A percentile compares a stretch with the other conserved stretches of the same genome.
Conservation (phyloP, 768 basidiomycete genomes). For the Phlegmacium glaucopus region DNA sequence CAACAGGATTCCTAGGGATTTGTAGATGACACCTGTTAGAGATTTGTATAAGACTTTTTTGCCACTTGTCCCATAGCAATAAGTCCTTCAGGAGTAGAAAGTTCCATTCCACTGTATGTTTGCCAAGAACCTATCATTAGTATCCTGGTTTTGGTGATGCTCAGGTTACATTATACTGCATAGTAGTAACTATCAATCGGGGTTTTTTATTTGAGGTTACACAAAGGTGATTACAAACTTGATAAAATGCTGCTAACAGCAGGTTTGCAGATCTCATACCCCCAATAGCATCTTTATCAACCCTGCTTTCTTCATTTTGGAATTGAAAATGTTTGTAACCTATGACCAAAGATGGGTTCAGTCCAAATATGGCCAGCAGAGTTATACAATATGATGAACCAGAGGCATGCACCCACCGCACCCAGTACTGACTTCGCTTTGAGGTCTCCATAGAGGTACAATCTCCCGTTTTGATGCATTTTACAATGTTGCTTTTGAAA, state of each 20-base stretch:
- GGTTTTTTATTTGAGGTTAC: too few species aligned
- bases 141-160: constrained; percentile 70
- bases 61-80: constrained; percentile 65
- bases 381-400: background rate
- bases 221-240: constrained; percentile 22
- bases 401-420: constrained; percentile 75
- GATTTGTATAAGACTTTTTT: constrained; percentile 59
- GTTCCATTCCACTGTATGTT: constrained; percentile 74
- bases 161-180: constrained; percentile 50
- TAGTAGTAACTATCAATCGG: too few species aligned
- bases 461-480: constrained; percentile 46
- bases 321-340: constrained; percentile 36
- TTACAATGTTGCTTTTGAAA: constrained; percentile 53
- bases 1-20: too few species aligned
- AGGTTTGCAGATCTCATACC: constrained; percentile 77
- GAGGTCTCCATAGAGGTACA: constrained; percentile 42
- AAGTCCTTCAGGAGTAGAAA: constrained; percentile 63
- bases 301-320: constrained; percentile 68
- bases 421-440: constrained; percentile 62
- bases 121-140: constrained; percentile 66
- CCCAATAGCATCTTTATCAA: constrained; percentile 47
- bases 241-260: constrained; percentile 53
- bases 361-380: too few species aligned
- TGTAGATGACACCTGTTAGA: too few species aligned
- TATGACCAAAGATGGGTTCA: too few species aligned